Evolutionary conservation across 2,329 filamentous ascomycete genomes (phyloP).

Genomic region (Trichophyton schoenleinii): DNA sequence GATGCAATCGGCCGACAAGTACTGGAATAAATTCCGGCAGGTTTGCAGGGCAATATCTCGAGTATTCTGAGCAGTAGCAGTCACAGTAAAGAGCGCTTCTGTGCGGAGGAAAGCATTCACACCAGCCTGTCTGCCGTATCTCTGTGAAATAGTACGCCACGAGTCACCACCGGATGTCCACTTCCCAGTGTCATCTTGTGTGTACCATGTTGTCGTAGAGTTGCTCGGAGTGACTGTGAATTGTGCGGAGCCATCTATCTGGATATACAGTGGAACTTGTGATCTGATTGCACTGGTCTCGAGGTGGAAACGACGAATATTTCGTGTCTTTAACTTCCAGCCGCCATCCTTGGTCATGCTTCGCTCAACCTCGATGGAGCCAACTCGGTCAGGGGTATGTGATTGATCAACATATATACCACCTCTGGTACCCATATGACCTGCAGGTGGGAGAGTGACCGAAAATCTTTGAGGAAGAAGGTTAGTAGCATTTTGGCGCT

Average conservation of each 20-base stretch:
- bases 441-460: conserved; percentile 40
- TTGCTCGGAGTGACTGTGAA: conserved; percentile 13
- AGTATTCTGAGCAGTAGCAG: conserved; percentile 17
- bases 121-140: conserved; percentile 40
- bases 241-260: conserved; percentile 13
- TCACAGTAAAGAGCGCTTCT: conserved; percentile 34
- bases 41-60: conserved; percentile 39
- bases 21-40: conserved; percentile 46
- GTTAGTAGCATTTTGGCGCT: conserved; percentile 1
- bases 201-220: conserved; percentile 16
- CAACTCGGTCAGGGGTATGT: conserved; percentile 38
- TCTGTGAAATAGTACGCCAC: conserved; percentile 22
- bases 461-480: conserved; percentile 30
- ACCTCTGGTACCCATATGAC: conserved; percentile 40
- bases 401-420: conserved; percentile 41
- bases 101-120: conserved; percentile 42
- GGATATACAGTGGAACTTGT: conserved; percentile 11
- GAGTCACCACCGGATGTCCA: conserved; percentile 15
- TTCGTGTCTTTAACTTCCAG: conserved; percentile 32
- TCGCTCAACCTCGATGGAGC: conserved; percentile 34
- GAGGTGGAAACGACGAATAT: conserved; percentile 33
- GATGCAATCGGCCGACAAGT: conserved; percentile 42
- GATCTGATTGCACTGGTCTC: conserved; percentile 6
- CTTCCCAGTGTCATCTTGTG: conserved; percentile 13
- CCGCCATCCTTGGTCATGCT: conserved; percentile 11